Evolutionary conservation across 805 yeast species (phyloP).

Genomic region (Metahyphopichia silvanorum): DNA sequence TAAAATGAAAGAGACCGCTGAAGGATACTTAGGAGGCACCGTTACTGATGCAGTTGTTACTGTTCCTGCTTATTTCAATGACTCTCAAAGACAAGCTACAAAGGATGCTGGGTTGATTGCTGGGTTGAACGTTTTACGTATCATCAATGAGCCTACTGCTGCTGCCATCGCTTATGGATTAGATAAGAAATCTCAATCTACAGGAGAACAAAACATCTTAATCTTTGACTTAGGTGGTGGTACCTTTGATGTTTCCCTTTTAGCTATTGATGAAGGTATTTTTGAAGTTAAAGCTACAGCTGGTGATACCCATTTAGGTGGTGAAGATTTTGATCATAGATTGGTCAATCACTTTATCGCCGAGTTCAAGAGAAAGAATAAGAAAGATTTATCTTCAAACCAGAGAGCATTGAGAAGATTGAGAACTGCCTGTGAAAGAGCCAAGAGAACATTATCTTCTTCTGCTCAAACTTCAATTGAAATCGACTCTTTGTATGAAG

Average conservation of each 20-base stretch:
- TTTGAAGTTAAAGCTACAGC: conserved; percentile 92
- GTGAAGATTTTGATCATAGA: conserved; percentile 92
- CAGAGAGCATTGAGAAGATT: conserved; percentile 87
- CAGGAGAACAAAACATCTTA: conserved; percentile 82
- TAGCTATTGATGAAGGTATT: conserved; percentile 87
- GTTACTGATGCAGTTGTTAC: conserved; percentile 56
- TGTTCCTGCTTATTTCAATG: conserved; percentile 43
- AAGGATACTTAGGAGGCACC: conserved; percentile 78
- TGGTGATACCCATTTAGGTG: conserved; percentile 97
- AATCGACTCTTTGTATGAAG: conserved; percentile 92
- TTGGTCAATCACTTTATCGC: conserved; percentile 84
- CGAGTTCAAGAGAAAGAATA: conserved; percentile 93
- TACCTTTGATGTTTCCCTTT: conserved; percentile 88
- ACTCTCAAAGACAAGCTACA: conserved; percentile 44
- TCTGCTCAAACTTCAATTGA: conserved; percentile 96
- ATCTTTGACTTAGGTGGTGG: conserved; percentile 98
- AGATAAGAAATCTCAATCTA: conserved; percentile 24
- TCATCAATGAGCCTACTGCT: conserved; percentile 44
- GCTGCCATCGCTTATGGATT: conserved; percentile 46
- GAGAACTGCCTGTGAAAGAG: conserved; percentile 97
- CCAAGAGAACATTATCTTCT: conserved; percentile 92
- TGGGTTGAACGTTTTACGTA: conserved; percentile 44
- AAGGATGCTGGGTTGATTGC: conserved; percentile 44
- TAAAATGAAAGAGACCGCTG: conserved; percentile 94
- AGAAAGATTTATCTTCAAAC: conserved; percentile 77